A percentile compares a stretch with the other conserved stretches of the same genome.
phyloP scores from a whole-genome alignment of 2,329 filamentous ascomycete species.

The Cryphonectria parasitica region DNA sequence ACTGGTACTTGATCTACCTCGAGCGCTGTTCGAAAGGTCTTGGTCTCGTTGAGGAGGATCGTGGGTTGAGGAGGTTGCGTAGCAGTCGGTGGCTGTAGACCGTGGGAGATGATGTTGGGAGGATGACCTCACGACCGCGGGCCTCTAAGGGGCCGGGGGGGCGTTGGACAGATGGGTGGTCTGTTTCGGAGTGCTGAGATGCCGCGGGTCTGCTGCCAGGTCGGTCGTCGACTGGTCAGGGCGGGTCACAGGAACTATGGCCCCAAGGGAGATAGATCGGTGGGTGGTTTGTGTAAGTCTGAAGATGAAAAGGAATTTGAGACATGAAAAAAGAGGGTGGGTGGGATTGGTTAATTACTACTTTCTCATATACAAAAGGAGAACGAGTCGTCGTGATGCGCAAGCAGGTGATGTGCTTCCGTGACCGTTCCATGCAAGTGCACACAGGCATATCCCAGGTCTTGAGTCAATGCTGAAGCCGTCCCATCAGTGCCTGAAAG shows the following conservation, averaged over 20 bases:
- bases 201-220: neutral
- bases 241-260: conserved; percentile 6
- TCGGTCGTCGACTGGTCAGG: neutral
- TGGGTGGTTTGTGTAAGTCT: neutral
- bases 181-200: conserved; percentile 11
- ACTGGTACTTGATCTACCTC: neutral
- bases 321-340: neutral
- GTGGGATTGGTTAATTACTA: neutral
- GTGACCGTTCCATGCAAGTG: neutral
- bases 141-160: conserved; percentile 1
- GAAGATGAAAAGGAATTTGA: neutral
- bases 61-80: neutral
- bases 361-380: neutral
- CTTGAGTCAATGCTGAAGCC: conserved; percentile 13
- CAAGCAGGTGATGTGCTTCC: conserved; percentile 1
- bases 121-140: conserved; percentile 25
- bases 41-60: neutral
- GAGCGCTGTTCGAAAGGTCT: neutral
- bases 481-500: conserved; percentile 1
- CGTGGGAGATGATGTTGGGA: conserved; percentile 15
- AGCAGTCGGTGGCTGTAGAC: conserved; percentile 1
- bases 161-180: conserved; percentile 3
- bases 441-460: neutral
- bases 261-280: neutral
- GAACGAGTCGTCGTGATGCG: neutral